Evolutionary conservation across 1,284 basidiomycete genomes (phyloP).

Genomic region (Ganoderma sinense): DNA sequence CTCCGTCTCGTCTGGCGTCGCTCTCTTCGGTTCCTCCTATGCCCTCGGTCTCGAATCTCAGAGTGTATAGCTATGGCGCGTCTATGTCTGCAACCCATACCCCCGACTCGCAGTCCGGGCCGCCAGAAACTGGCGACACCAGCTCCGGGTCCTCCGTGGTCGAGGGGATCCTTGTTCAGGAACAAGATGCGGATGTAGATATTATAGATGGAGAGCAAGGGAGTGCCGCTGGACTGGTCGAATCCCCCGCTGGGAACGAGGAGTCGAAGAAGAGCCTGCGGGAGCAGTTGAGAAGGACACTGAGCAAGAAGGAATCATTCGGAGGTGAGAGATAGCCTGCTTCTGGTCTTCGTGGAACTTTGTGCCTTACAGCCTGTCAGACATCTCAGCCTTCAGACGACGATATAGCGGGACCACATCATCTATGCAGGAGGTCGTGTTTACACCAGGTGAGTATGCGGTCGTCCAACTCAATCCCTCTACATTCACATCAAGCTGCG

Average conservation of each 20-base stretch:
- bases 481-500: background rate
- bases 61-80: constrained; percentile 40
- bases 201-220: constrained; percentile 57
- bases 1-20: constrained; percentile 36
- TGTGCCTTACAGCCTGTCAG: constrained; percentile 10
- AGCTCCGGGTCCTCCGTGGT: constrained; percentile 74
- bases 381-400: constrained; percentile 25
- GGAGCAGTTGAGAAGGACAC: constrained; percentile 72
- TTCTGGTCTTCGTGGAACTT: background rate
- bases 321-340: constrained; percentile 8
- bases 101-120: constrained; percentile 29
- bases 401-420: constrained; percentile 33
- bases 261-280: constrained; percentile 69
- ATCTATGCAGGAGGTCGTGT: constrained; percentile 38
- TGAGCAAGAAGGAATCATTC: constrained; percentile 56
- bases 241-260: constrained; percentile 53
- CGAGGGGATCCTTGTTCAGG: constrained; percentile 73
- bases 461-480: background rate
- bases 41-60: constrained; percentile 42
- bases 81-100: constrained; percentile 27
- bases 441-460: constrained; percentile 36
- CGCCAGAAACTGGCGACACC: constrained; percentile 46
- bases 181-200: constrained; percentile 65
- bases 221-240: constrained; percentile 51
- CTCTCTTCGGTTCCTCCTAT: constrained; percentile 41